phyloP scores from a whole-genome alignment of 2,329 filamentous ascomycete species.

The Chaetothyriales sp. region DNA sequence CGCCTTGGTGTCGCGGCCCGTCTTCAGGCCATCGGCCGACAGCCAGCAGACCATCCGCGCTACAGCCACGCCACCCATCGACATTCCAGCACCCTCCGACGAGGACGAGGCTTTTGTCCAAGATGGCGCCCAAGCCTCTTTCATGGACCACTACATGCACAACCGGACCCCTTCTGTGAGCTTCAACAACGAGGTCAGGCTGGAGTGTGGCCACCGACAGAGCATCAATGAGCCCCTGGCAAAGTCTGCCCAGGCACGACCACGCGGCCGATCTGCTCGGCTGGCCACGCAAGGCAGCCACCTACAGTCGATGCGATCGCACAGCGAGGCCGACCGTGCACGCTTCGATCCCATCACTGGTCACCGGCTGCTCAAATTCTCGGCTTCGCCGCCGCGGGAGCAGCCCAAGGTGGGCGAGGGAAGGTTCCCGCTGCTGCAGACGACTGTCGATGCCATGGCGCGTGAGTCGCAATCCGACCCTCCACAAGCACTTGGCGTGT shows the following conservation, averaged over 20 bases:
- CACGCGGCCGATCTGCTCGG: constrained; percentile 12
- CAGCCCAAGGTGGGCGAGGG: constrained; percentile 16
- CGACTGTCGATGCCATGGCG: constrained; percentile 18
- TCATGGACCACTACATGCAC: constrained; percentile 27
- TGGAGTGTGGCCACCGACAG: constrained; percentile 28
- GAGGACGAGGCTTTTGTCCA: constrained; percentile 16
- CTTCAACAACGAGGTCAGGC: constrained; percentile 28
- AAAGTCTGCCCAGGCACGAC: constrained; percentile 19
- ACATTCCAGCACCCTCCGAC: constrained; percentile 30
- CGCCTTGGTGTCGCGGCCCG: constrained; percentile 5
- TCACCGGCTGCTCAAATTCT: constrained; percentile 13
- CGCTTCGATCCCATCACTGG: constrained; percentile 17
- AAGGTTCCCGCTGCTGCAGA: constrained; percentile 17
- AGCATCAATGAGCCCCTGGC: constrained; percentile 28
- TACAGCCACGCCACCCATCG: constrained; percentile 31
- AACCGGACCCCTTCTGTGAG: constrained; percentile 29
- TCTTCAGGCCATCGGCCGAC: constrained; percentile 5
- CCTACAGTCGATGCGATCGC: constrained; percentile 7
- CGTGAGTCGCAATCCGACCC: constrained; percentile 12
- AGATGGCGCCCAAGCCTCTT: constrained; percentile 13
- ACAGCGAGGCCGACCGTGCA: constrained; percentile 16
- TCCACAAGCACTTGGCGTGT: constrained; percentile 11
- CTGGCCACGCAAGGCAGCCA: constrained; percentile 9
- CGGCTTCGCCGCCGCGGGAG: constrained; percentile 13
- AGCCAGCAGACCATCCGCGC: constrained; percentile 16